These are phyloP conservation scores for Moesziomyces globuligerus DNA, from an alignment of 1,284 basidiomycete species.

Conservation along the genomic window DNA sequence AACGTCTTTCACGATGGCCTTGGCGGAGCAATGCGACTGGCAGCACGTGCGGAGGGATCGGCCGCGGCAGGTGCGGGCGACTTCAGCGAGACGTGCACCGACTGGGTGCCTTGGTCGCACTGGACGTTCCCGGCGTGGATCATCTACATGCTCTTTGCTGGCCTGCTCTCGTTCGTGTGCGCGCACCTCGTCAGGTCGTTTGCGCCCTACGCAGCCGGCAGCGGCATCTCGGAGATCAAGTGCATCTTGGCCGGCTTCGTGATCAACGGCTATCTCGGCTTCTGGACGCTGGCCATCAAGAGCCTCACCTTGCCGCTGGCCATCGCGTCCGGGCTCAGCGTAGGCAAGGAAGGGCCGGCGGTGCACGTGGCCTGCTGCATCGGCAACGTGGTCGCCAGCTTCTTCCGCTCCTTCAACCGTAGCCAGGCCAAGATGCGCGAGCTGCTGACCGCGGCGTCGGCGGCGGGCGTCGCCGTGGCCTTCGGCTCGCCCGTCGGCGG, in stretches of 20 bases:
- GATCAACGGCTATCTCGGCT: constrained; percentile 92
- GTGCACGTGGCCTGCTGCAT: constrained; percentile 97
- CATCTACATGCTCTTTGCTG: constrained; percentile 87
- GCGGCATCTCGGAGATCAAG: constrained; percentile 98
- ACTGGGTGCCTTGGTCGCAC: constrained; percentile 93
- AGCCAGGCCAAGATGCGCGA: constrained; percentile 97
- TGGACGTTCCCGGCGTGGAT: constrained; percentile 80
- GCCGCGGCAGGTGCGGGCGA: constrained; percentile 10
- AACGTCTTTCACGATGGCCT: constrained; percentile 73
- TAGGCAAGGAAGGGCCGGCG: constrained; percentile 98
- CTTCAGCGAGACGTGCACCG: constrained; percentile 78
- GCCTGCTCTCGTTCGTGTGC: constrained; percentile 63
- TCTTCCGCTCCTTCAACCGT: constrained; percentile 82
- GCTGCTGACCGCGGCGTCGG: constrained; percentile 92
- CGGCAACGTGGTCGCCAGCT: constrained; percentile 83
- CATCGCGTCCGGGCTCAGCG: constrained; percentile 91
- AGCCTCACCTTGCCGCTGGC: constrained; percentile 86
- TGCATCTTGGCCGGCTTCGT: constrained; percentile 96
- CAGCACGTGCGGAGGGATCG: constrained; percentile 23
- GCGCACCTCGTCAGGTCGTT: constrained; percentile 87
- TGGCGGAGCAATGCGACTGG: constrained; percentile 22
- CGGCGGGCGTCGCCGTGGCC: constrained; percentile 95
- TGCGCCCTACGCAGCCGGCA: constrained; percentile 95
- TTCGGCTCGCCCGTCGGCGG: constrained; percentile 98
- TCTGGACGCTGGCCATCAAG: constrained; percentile 92